Conservation (phyloP, 345 rosid species). For the Euphorbia tirucalli region DNA sequence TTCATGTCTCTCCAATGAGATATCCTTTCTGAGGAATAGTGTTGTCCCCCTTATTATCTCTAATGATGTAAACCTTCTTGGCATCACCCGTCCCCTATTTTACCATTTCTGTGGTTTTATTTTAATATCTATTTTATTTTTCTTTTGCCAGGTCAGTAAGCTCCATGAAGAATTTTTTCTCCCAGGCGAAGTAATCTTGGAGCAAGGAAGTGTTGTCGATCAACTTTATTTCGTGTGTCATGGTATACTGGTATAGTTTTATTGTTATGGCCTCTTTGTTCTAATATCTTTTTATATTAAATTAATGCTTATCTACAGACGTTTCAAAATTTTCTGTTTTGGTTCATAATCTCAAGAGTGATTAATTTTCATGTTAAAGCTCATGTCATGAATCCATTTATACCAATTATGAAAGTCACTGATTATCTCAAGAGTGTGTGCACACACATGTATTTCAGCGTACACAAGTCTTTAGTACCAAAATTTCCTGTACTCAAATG, state of each 20-base stretch:
- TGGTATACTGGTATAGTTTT: constrained; percentile 67
- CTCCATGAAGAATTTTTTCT: constrained; percentile 97
- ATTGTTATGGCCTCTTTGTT: not conserved
- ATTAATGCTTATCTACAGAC: not conserved
- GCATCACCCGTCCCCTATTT: not conserved
- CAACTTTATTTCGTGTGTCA: constrained; percentile 89
- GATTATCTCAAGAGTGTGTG: not conserved
- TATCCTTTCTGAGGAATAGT: not conserved
- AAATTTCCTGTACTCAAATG: not conserved
- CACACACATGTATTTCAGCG: not conserved
- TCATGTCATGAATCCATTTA: not conserved
- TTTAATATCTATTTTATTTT: constrained; percentile 5
- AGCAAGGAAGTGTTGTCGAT: constrained; percentile 87
- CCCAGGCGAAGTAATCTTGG: constrained; percentile 92
- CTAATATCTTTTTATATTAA: not conserved
- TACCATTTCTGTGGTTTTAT: not conserved
- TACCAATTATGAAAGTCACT: not conserved
- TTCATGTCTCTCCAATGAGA: too few species aligned
- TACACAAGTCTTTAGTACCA: not conserved
- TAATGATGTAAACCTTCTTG: not conserved
- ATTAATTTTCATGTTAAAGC: not conserved
- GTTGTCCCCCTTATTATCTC: not conserved
- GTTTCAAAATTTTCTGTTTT: not conserved
- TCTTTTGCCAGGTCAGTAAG: constrained; percentile 51
- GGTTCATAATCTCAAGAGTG: not conserved